Base-by-base conservation (phyloP, 257 asterid genomes). In the Coffea canephora region DNA sequence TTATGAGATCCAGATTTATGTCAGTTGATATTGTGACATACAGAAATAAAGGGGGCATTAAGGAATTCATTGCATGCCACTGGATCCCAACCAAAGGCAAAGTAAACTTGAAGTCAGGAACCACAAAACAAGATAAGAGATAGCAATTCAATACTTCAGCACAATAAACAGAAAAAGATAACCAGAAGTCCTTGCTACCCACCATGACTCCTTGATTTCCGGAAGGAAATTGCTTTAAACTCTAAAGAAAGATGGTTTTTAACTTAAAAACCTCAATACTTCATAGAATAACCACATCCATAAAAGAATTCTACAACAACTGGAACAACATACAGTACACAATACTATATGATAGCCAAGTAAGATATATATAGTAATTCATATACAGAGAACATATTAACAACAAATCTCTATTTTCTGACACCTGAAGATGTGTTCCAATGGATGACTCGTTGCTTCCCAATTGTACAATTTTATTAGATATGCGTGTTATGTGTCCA, bases 401-500 rank as follows among this genome's bases (percentile, higher is more conserved):
- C 49, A 12, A 67, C 76, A 67, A 74, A 78, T 10, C 34, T 45
- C 39, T 34, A 25, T 6, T 27, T 59, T n/a, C 71, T 48, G 39
- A 75, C 90, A 94, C 98, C 98, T 91, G 92, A 80, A 92, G 89
- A 87, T 84, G 91, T 64, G 88, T 84, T 85, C 88, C 95, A 77
- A 92, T 82, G 85, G 78, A 81, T 68, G 52, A 75, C 76, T 90
- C 91, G 73, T 52, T 82, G 85, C 84, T 91, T 72, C 88, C 94
- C 87, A 87, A 80, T 88, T 92, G 96, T 81, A 89, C 84, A 73
- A 94, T 88, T 82, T 90, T 94, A 87, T 94, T 94, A 73, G 97
- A 89, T 77, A 94, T 90, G 71, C 97, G 88, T 23, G 98, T 91
- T 74, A 92, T 71, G 86, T 94, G 98, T 72, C 98, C 97, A 80